Percentiles rank a stretch among this genome's conserved stretches.
These are phyloP conservation scores for Aspergillus ellipticus DNA, from an alignment of 495 filamentous ascomycete species.

Conservation along the genomic window DNA sequence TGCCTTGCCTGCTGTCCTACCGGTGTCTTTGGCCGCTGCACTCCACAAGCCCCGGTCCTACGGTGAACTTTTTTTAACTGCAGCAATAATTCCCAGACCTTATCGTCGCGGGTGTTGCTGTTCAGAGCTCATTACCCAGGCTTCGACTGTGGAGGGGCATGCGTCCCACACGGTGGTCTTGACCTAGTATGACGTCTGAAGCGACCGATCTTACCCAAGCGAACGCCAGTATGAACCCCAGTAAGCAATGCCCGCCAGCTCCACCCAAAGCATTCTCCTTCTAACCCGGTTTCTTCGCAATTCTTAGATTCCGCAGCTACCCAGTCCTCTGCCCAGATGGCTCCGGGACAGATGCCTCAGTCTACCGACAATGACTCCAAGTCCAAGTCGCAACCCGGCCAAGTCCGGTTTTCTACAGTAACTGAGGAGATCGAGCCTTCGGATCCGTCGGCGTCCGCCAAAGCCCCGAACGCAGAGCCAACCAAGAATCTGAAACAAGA, in stretches of 20 bases:
- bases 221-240: constrained; percentile 26
- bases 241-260: constrained; percentile 30
- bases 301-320: constrained; percentile 19
- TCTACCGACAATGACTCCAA: constrained; percentile 31
- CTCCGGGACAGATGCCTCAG: constrained; percentile 21
- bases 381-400: constrained; percentile 35
- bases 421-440: constrained; percentile 69
- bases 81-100: neutral
- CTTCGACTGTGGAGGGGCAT: constrained; percentile 30
- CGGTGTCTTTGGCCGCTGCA: constrained; percentile 1
- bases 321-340: constrained; percentile 25
- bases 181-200: constrained; percentile 45
- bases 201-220: constrained; percentile 27
- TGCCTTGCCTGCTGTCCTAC: constrained; percentile 9
- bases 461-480: constrained; percentile 25
- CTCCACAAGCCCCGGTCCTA: neutral
- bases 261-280: neutral
- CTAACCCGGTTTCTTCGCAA: constrained; percentile 10
- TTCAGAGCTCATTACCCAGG: constrained; percentile 1
- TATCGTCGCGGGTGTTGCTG: neutral
- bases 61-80: neutral
- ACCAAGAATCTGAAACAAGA: constrained; percentile 39
- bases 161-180: constrained; percentile 33
- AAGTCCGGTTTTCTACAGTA: constrained; percentile 78
- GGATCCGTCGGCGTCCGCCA: constrained; percentile 37